Conservation (phyloP, 371 early-diverging fungal species). For the Mortierella sp. region DNA sequence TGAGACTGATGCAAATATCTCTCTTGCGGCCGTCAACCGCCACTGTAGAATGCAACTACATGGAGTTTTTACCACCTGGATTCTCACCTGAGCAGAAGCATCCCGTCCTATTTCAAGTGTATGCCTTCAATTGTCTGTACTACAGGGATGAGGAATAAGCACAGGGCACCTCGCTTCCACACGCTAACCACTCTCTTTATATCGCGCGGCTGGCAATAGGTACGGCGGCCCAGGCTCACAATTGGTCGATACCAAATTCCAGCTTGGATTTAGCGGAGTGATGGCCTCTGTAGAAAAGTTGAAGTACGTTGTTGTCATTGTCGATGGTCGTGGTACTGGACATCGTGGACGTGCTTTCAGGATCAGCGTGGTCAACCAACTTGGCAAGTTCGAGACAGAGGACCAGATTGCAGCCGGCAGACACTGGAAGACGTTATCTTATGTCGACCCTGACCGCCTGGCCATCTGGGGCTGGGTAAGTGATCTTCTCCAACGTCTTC, state of each 20-base stretch:
- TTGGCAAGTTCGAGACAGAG: conserved; percentile 85
- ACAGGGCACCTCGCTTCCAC: too few relatives aligned
- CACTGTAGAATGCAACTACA: conserved; percentile 81
- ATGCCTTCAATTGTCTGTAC: neutral
- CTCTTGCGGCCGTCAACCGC: neutral
- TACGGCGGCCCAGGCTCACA: conserved; percentile 97
- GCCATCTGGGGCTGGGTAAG: conserved; percentile 96
- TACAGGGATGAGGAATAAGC: too few relatives aligned
- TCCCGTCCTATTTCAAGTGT: conserved; percentile 88
- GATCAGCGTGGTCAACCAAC: conserved; percentile 75
- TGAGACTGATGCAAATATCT: neutral
- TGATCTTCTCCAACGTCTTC: neutral
- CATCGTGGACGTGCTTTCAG: conserved; percentile 87
- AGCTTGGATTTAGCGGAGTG: conserved; percentile 80
- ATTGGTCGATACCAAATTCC: conserved; percentile 75
- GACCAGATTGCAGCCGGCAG: conserved; percentile 90
- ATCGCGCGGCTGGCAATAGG: neutral
- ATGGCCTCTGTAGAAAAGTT: conserved; percentile 67
- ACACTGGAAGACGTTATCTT: conserved; percentile 73
- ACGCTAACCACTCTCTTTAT: neutral
- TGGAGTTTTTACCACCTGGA: conserved; percentile 83
- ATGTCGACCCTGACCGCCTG: conserved; percentile 81
- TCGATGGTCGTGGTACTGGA: conserved; percentile 94
- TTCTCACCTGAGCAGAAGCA: conserved; percentile 81
- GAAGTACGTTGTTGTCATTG: conserved; percentile 74